These are phyloP conservation scores for Leishmania tropica DNA, from an alignment of 208 protist genomes.

Conservation along the genomic window DNA sequence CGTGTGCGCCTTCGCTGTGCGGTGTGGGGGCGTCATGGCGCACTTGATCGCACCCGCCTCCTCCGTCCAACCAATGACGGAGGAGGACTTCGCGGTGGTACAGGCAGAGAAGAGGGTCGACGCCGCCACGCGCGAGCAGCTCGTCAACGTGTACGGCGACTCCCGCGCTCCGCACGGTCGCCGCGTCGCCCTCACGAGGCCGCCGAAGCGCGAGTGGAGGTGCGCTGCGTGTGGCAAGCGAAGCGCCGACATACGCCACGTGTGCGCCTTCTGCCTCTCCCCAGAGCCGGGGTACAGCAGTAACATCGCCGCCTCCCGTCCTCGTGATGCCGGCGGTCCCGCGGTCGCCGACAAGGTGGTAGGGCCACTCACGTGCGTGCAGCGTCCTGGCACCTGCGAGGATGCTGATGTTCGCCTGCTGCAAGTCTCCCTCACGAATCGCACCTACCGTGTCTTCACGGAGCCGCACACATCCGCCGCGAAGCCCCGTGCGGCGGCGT, in stretches of 20 bases:
- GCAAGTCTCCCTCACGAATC: conserved; percentile 25
- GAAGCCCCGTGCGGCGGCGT: conserved; percentile 6
- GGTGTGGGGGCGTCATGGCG: conserved; percentile 26
- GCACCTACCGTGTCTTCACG: conserved; percentile 42
- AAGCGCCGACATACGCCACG: conserved; percentile 48
- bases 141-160: conserved; percentile 46
- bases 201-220: conserved; percentile 30
- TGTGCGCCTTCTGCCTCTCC: conserved; percentile 53
- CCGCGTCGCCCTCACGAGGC: conserved; percentile 37
- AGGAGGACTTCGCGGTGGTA: conserved; percentile 39
- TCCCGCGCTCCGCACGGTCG: conserved; percentile 20
- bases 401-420: conserved; percentile 34
- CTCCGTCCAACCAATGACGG: conserved; percentile 32
- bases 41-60: conserved; percentile 32
- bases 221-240: conserved; percentile 38
- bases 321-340: background rate
- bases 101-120: conserved; percentile 56
- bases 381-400: conserved; percentile 18
- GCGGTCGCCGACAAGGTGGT: background rate
- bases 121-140: conserved; percentile 40
- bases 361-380: background rate
- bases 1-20: background rate
- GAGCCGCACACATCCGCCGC: conserved; percentile 28
- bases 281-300: conserved; percentile 33
- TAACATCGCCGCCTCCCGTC: background rate